phyloP scores from a whole-genome alignment of 805 yeast species.

The Starmerella potacharoeniae region DNA sequence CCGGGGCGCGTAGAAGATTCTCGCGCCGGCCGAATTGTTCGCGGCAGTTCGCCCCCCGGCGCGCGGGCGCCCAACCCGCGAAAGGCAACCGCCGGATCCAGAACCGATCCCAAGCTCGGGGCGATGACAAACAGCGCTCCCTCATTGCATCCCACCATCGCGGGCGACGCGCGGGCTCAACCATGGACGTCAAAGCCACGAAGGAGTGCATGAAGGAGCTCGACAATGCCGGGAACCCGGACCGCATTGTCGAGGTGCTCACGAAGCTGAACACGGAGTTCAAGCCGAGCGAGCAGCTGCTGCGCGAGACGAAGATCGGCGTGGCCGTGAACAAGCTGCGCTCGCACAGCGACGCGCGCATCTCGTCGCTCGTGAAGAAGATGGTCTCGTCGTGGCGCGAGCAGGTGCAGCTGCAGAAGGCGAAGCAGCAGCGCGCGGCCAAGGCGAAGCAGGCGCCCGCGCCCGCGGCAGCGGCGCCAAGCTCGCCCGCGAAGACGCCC shows the following conservation, averaged over 20 bases:
- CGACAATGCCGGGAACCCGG: slow-evolving; percentile 60
- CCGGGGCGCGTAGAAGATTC: no score
- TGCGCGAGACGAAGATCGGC: slow-evolving; percentile 94
- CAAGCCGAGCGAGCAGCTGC: slow-evolving; percentile 69
- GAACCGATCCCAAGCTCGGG: neutral
- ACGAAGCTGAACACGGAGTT: slow-evolving; percentile 57
- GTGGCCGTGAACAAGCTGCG: slow-evolving; percentile 87
- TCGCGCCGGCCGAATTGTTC: no score
- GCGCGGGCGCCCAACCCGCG: no score
- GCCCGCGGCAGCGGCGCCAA: neutral
- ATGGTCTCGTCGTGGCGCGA: slow-evolving; percentile 88
- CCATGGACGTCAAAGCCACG: slow-evolving; percentile 21
- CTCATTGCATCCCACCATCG: neutral
- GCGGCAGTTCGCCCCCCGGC: no score
- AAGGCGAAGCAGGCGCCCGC: slow-evolving; percentile 4
- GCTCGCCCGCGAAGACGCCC: neutral
- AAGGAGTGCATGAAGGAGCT: slow-evolving; percentile 40
- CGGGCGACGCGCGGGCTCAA: neutral
- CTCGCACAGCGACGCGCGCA: slow-evolving; percentile 47
- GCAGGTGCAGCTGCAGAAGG: slow-evolving; percentile 43
- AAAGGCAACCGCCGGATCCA: no score
- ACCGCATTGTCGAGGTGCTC: slow-evolving; percentile 55
- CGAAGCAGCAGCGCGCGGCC: slow-evolving; percentile 8
- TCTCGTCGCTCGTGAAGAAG: slow-evolving; percentile 60
- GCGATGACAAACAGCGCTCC: neutral